These are phyloP conservation scores for Straminergon stramineum DNA, from an alignment of 225 moss, liverwort and hornwort genomes.

Conservation along the genomic window DNA sequence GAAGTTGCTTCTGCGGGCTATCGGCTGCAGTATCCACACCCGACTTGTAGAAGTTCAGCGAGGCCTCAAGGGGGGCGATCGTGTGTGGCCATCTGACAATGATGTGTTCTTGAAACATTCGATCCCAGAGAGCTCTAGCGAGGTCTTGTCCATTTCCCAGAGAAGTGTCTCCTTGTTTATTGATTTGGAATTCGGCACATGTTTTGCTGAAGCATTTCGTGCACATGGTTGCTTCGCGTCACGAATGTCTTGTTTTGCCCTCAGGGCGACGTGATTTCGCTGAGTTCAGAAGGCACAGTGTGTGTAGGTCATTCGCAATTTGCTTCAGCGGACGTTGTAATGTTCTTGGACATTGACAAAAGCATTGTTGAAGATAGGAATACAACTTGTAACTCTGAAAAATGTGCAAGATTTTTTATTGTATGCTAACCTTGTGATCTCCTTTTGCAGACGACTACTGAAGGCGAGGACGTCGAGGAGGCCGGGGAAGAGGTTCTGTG, in stretches of 20 bases:
- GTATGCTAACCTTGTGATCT: not conserved
- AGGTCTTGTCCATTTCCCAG: conserved; percentile 37
- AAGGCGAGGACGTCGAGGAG: conserved; percentile 31
- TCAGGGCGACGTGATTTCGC: not conserved
- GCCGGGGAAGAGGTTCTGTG: conserved; percentile 87
- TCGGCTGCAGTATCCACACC: conserved; percentile 90
- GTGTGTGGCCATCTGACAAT: conserved; percentile 72
- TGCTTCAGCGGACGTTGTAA: not conserved
- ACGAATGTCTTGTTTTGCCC: not conserved
- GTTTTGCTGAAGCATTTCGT: not conserved
- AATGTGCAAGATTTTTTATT: not conserved
- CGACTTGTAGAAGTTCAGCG: conserved; percentile 84
- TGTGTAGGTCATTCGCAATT: not conserved
- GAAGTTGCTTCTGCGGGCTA: conserved; percentile 80
- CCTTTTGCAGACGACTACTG: conserved; percentile 16
- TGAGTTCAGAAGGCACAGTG: not conserved
- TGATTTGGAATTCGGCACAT: not conserved
- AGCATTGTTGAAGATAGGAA: not conserved
- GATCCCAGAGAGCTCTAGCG: conserved; percentile 35
- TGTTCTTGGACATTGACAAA: not conserved
- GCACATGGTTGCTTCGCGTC: not conserved
- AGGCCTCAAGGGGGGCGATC: conserved; percentile 49
- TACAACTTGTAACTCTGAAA: not conserved
- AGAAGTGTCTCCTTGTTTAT: not conserved
- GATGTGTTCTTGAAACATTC: conserved; percentile 79